A percentile compares a stretch with the other conserved stretches of the same genome.
Evolutionary conservation across 1,139 yeast species (phyloP).

Genomic region (Debaryomyces psychrophilus): DNA sequence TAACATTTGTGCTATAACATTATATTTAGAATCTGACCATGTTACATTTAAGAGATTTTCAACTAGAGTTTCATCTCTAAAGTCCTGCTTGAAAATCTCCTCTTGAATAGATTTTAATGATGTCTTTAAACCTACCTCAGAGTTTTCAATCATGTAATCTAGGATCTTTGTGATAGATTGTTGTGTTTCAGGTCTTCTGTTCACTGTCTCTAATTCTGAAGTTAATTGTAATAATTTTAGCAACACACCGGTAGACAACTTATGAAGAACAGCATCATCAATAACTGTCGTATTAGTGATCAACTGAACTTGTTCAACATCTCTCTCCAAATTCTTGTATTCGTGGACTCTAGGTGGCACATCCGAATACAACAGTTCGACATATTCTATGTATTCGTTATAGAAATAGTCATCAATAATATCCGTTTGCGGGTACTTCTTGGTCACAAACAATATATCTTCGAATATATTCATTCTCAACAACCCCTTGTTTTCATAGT

Average conservation of each 20-base stretch:
- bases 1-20: conserved; percentile 16
- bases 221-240: conserved; percentile 26
- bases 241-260: conserved; percentile 16
- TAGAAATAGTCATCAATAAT: conserved; percentile 27
- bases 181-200: conserved; percentile 15
- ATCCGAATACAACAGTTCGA: conserved; percentile 34
- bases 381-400: conserved; percentile 24
- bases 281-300: conserved; percentile 18
- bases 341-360: conserved; percentile 40
- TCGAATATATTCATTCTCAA: conserved; percentile 30
- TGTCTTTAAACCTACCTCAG: conserved; percentile 8
- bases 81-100: conserved; percentile 24
- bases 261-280: conserved; percentile 12
- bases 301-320: conserved; percentile 34
- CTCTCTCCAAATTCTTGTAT: conserved; percentile 34
- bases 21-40: conserved; percentile 16
- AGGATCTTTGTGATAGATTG: conserved; percentile 13
- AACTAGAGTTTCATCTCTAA: conserved; percentile 30
- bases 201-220: conserved; percentile 29
- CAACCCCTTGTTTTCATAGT: conserved; percentile 18
- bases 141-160: conserved; percentile 9
- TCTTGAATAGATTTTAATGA: conserved; percentile 19
- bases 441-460: conserved; percentile 17
- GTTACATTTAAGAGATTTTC: conserved; percentile 23
- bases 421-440: conserved; percentile 6